A percentile compares a stretch with the other conserved stretches of the same genome.
Evolutionary conservation across 108 stramenopile species (phyloP).

Genomic region (Discostella stelligeroides): DNA sequence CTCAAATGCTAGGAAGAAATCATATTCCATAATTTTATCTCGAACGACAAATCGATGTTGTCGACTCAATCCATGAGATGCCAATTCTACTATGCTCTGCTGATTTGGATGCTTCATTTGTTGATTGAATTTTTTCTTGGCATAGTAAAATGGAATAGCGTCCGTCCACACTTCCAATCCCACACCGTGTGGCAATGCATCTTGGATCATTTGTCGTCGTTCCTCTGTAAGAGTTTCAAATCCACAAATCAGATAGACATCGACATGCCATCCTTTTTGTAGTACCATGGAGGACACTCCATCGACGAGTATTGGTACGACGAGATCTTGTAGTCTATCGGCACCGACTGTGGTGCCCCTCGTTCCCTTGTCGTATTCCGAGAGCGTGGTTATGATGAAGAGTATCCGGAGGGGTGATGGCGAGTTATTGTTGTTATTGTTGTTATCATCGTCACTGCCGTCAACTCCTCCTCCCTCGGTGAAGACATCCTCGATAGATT

Average conservation of each 20-base stretch:
- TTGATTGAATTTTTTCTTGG: slow-evolving; percentile 42
- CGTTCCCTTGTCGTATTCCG: slow-evolving; percentile 70
- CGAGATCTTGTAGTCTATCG: slow-evolving; percentile 69
- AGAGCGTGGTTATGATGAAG: slow-evolving; percentile 72
- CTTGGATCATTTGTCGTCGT: slow-evolving; percentile 53
- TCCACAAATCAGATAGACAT: slow-evolving; percentile 48
- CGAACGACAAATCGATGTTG: slow-evolving; percentile 85
- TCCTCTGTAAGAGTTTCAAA: slow-evolving; percentile 25
- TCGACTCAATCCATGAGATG: slow-evolving; percentile 68
- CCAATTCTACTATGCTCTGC: slow-evolving; percentile 28
- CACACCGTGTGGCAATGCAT: slow-evolving; percentile 55
- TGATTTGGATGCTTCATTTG: slow-evolving; percentile 29
- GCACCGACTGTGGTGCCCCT: slow-evolving; percentile 59
- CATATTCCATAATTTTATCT: slow-evolving; percentile 41
- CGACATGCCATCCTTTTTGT: slow-evolving; percentile 40
- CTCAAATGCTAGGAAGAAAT: no score
- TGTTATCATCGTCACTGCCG: neutral
- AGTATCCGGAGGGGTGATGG: slow-evolving; percentile 58
- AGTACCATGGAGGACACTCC: slow-evolving; percentile 69
- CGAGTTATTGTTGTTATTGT: no score
- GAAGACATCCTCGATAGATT: slow-evolving; percentile 23
- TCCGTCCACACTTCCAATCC: slow-evolving; percentile 74
- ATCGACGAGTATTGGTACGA: slow-evolving; percentile 69
- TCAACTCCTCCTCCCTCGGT: slow-evolving; percentile 15
- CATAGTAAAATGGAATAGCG: slow-evolving; percentile 70